Percentiles rank a stretch among this genome's conserved stretches.
Conservation (phyloP, 2,329 filamentous ascomycete species). For the Talaromyces albobiverticillius region DNA sequence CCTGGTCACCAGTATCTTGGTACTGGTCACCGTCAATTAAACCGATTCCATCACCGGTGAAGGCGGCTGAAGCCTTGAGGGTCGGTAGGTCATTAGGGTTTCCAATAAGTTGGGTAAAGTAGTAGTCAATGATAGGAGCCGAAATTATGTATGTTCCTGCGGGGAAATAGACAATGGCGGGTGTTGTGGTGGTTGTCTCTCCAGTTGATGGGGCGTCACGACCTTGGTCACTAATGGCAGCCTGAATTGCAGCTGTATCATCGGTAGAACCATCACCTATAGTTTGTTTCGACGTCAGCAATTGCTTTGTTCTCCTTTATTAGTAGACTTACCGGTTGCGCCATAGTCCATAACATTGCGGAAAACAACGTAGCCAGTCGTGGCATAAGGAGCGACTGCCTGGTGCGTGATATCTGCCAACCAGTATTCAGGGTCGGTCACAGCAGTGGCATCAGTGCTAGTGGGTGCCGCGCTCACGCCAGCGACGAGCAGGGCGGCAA, state of each 20-base stretch:
- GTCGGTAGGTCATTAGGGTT: constrained; percentile 57
- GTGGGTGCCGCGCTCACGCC: constrained; percentile 17
- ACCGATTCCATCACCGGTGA: constrained; percentile 49
- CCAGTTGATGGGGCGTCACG: constrained; percentile 43
- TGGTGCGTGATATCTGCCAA: constrained; percentile 31
- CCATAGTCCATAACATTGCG: constrained; percentile 27
- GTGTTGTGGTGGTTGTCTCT: constrained; percentile 47
- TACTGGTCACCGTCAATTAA: constrained; percentile 59
- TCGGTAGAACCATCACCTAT: constrained; percentile 50
- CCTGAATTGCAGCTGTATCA: constrained; percentile 56
- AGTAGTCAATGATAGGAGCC: constrained; percentile 59
- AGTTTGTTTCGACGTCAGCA: not conserved
- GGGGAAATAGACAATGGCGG: constrained; percentile 58
- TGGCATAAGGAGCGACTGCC: constrained; percentile 22
- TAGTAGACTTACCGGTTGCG: constrained; percentile 27
- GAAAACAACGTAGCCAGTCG: constrained; percentile 16
- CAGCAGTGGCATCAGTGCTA: too few species aligned
- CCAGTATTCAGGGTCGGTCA: constrained; percentile 29
- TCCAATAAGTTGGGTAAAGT: constrained; percentile 63
- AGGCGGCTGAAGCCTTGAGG: constrained; percentile 53
- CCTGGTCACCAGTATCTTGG: constrained; percentile 37
- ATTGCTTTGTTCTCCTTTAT: too few species aligned
- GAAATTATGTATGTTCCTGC: constrained; percentile 60
- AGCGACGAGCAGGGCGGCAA: constrained; percentile 18
- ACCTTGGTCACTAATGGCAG: constrained; percentile 44